Conservation (phyloP, 108 stramenopile genomes). For the Skeletonema potamos region DNA sequence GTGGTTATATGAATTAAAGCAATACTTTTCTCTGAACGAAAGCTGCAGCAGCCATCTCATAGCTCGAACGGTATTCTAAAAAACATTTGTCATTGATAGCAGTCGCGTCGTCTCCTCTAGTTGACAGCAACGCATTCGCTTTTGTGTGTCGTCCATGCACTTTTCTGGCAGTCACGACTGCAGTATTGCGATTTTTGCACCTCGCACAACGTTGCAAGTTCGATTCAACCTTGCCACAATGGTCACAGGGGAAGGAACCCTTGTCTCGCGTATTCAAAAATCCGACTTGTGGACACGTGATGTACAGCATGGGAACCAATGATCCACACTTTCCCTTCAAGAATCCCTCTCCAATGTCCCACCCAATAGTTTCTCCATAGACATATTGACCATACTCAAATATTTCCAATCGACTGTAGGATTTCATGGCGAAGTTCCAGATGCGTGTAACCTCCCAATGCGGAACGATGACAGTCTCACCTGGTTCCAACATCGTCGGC, state of each 20-base stretch:
- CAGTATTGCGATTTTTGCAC: slow-evolving; percentile 3
- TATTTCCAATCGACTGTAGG: background rate
- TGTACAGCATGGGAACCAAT: background rate
- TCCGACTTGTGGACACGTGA: background rate
- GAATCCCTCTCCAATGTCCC: slow-evolving; percentile 2
- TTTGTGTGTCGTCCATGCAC: background rate
- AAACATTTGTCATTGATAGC: too few relatives aligned
- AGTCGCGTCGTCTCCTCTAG: too few relatives aligned
- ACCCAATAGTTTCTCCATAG: slow-evolving; percentile 4
- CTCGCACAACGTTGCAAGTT: background rate
- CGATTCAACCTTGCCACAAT: slow-evolving; percentile 2
- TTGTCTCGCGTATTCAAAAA: background rate
- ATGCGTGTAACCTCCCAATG: slow-evolving; percentile 10
- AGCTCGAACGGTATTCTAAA: too few relatives aligned
- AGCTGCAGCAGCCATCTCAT: too few relatives aligned
- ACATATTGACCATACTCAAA: slow-evolving; percentile 1
- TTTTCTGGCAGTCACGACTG: background rate
- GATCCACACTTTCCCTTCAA: background rate
- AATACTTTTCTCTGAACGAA: too few relatives aligned
- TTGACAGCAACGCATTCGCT: too few relatives aligned
- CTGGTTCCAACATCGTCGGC: background rate
- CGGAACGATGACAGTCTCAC: slow-evolving; percentile 9
- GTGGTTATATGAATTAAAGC: too few relatives aligned
- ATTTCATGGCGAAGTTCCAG: slow-evolving; percentile 14
- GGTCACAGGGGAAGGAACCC: background rate